Evolutionary conservation across 2,329 filamentous ascomycete genomes (phyloP), one percentile per base, ranked within the genome.

Genomic region (Gyromitra esculenta): DNA sequence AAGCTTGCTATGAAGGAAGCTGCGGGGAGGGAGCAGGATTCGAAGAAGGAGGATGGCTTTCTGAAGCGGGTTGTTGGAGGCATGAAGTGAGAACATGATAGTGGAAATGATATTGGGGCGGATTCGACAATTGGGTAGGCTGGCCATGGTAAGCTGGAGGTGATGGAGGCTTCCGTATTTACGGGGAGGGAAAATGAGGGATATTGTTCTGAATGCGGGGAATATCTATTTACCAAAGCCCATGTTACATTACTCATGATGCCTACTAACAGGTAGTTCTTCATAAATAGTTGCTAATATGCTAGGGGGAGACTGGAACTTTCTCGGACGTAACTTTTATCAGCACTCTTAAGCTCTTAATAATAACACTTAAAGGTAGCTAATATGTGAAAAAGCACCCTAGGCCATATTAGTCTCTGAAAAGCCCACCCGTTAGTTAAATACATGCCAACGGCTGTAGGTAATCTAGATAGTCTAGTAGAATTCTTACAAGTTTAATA

Each of bases 21-120:
- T 18, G 8, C 15, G 45, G 37, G 64, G 21, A 63, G 6, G 37
- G 72, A 57, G 21, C 21, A 35, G 9, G 50, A 37, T n/a, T 18
- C 18, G 37, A 48, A 48, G 57, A 64, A 18, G 13, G 48, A 64
- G 25, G 31, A 35, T 11, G 39, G 39, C 45, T 57, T 63, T 56
- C 21, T 75, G 66, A 71, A 57, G 48, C 31, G 57, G 11, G 25
- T 67, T n/a, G 65, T 45, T 7, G 65, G 50, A 37, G 31, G 21
- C 37, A 56, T 54, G 31, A 56, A 37, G 39, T 67, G 50, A 48
- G 52, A 67, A 35, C 13, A 52, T 5, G 25, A 8, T 50, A 13
- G 15, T 50, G 41, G 8, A n/a, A 21, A 13, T 5, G 31, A 41
- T 15, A 11, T 43, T 9, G 7, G 39, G 8, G 3, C 18, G 41